phyloP scores from a whole-genome alignment of 257 asterid genomes.

The Solanum habrochaites region DNA sequence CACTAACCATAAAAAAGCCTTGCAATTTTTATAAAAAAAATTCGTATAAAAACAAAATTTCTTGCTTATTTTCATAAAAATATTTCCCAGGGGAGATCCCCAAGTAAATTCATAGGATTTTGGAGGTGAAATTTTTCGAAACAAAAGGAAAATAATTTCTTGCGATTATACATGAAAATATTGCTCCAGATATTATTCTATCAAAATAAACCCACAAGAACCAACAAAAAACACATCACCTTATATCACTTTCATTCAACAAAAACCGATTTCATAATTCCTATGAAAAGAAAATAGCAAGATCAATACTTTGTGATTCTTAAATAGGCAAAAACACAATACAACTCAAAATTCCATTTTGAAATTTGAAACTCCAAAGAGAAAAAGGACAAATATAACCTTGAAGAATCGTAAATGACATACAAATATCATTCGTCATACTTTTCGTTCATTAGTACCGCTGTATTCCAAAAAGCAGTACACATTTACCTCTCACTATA shows the following conservation, averaged over 20 bases:
- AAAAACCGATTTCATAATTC: neutral
- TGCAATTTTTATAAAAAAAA: neutral
- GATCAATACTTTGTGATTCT: neutral
- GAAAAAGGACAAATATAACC: no score
- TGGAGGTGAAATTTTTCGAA: neutral
- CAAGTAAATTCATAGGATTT: neutral
- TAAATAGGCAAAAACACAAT: neutral
- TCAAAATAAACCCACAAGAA: neutral
- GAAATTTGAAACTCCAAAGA: no score
- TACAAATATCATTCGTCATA: no score
- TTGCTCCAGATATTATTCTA: neutral
- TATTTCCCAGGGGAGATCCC: neutral
- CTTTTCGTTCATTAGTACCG: no score
- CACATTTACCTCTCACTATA: no score
- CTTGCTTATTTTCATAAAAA: neutral
- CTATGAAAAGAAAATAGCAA: no score
- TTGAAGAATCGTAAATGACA: no score
- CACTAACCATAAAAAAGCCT: neutral
- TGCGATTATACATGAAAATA: neutral
- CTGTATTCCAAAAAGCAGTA: no score
- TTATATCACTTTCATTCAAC: neutral
- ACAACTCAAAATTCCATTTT: neutral
- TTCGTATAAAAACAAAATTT: neutral
- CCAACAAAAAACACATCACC: no score
- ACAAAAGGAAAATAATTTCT: neutral